Percentiles rank a stretch among this genome's conserved stretches.
phyloP scores from a whole-genome alignment of 2,329 filamentous ascomycete species.

The Fusarium albidum region DNA sequence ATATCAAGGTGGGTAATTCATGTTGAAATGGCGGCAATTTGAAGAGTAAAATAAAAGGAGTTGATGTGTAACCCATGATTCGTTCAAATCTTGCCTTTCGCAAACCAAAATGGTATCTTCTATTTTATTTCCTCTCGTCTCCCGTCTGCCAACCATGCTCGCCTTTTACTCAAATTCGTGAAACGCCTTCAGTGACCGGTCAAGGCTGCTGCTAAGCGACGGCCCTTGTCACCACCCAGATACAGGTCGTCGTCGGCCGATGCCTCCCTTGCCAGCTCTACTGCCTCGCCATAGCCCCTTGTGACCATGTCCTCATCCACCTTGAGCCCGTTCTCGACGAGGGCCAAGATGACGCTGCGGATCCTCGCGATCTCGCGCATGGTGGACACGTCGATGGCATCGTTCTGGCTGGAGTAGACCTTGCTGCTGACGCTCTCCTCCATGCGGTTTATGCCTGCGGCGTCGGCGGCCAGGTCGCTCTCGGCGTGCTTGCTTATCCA shows the following conservation, averaged over 20 bases:
- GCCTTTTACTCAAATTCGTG: neutral
- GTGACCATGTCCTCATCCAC: conserved; percentile 93
- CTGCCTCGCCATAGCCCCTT: conserved; percentile 80
- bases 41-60: neutral
- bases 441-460: conserved; percentile 78
- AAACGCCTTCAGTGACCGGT: conserved; percentile 34
- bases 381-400: conserved; percentile 78
- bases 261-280: conserved; percentile 72
- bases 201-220: conserved; percentile 55
- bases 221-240: conserved; percentile 65
- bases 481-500: conserved; percentile 90
- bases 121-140: conserved; percentile 12
- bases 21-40: neutral
- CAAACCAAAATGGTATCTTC: conserved; percentile 32
- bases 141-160: neutral
- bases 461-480: conserved; percentile 57
- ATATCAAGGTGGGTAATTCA: neutral
- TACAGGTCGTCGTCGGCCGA: conserved; percentile 68
- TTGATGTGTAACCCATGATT: neutral
- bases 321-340: conserved; percentile 82
- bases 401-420: conserved; percentile 96
- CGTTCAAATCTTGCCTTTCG: neutral
- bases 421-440: conserved; percentile 87
- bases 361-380: conserved; percentile 89
- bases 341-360: conserved; percentile 79